These are phyloP conservation scores for Penicillium sp. DNA, from an alignment of 2,329 filamentous ascomycete species.

Conservation along the genomic window DNA sequence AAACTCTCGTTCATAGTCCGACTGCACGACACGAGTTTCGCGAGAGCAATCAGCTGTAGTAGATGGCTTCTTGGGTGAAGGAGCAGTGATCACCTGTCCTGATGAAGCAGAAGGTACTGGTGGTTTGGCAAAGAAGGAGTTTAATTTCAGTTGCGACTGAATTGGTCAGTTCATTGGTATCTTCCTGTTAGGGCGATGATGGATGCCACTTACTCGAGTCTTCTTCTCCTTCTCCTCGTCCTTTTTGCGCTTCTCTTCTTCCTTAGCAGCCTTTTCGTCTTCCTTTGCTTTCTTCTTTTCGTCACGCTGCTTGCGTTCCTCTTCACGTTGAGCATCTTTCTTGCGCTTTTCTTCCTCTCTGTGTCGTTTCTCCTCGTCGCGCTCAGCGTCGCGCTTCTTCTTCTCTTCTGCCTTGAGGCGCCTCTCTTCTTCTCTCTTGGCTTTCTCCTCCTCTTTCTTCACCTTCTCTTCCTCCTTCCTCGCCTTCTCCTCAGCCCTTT, in stretches of 20 bases:
- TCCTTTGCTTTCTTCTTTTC: slow-evolving; percentile 46
- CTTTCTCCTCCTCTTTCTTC: slow-evolving; percentile 34
- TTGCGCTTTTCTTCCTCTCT: slow-evolving; percentile 29
- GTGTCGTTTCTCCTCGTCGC: slow-evolving; percentile 32
- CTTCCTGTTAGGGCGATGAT: neutral
- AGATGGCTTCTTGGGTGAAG: slow-evolving; percentile 31
- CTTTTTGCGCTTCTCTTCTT: slow-evolving; percentile 49
- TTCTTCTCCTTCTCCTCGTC: slow-evolving; percentile 50
- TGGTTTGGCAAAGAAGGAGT: slow-evolving; percentile 50
- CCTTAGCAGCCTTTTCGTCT: slow-evolving; percentile 43
- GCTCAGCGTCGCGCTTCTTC: slow-evolving; percentile 24
- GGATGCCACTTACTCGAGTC: slow-evolving; percentile 38
- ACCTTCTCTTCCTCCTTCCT: slow-evolving; percentile 25
- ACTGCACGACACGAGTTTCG: slow-evolving; percentile 27
- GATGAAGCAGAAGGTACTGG: slow-evolving; percentile 27
- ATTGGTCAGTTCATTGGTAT: slow-evolving; percentile 16
- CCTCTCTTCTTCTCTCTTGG: slow-evolving; percentile 31
- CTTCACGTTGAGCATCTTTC: slow-evolving; percentile 35
- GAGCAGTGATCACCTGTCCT: slow-evolving; percentile 13
- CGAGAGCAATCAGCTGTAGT: slow-evolving; percentile 9
- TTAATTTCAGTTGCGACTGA: slow-evolving; percentile 52
- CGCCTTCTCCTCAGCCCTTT: slow-evolving; percentile 30
- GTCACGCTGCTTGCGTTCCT: slow-evolving; percentile 49
- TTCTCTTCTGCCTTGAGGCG: slow-evolving; percentile 27
- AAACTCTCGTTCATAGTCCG: slow-evolving; percentile 69